These are phyloP conservation scores for Carex myosuroides DNA, from an alignment of 176 grass and related monocot species.

Conservation along the genomic window DNA sequence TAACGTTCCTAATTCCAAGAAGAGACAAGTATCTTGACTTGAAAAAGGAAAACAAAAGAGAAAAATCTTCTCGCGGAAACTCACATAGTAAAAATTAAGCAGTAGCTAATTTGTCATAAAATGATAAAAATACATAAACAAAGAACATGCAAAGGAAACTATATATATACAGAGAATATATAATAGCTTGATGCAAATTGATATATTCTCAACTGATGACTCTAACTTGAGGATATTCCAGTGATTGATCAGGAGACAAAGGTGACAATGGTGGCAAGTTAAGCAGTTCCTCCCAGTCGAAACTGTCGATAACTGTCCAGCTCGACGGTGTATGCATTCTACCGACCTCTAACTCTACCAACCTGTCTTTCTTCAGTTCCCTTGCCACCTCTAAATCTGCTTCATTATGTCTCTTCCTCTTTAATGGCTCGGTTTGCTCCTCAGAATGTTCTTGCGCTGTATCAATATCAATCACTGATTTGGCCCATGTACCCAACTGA, in stretches of 20 bases:
- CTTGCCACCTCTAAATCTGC: not conserved
- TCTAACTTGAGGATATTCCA: conserved; percentile 29
- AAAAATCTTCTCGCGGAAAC: not conserved
- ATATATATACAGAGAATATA: too few relatives aligned
- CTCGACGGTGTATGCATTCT: conserved; percentile 25
- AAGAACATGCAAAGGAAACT: not conserved
- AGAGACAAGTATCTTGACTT: not conserved
- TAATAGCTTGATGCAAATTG: conserved; percentile 28
- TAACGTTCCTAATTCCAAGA: not conserved
- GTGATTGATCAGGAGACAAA: conserved; percentile 26
- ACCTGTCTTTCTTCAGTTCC: not conserved
- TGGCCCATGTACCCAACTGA: not conserved
- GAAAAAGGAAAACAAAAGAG: not conserved
- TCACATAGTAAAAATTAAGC: not conserved
- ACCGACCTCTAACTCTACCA: not conserved
- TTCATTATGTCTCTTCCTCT: conserved; percentile 10
- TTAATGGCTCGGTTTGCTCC: not conserved
- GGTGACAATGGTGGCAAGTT: conserved; percentile 38
- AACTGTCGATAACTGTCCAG: conserved; percentile 9
- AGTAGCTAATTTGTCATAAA: not conserved
- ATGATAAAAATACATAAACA: not conserved
- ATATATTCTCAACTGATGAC: not conserved
- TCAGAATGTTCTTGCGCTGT: not conserved
- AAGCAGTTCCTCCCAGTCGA: conserved; percentile 36
- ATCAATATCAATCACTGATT: not conserved